These are phyloP conservation scores for Coniochaeta sp. DNA, from an alignment of 2,329 filamentous ascomycete genomes.

Conservation along the genomic window DNA sequence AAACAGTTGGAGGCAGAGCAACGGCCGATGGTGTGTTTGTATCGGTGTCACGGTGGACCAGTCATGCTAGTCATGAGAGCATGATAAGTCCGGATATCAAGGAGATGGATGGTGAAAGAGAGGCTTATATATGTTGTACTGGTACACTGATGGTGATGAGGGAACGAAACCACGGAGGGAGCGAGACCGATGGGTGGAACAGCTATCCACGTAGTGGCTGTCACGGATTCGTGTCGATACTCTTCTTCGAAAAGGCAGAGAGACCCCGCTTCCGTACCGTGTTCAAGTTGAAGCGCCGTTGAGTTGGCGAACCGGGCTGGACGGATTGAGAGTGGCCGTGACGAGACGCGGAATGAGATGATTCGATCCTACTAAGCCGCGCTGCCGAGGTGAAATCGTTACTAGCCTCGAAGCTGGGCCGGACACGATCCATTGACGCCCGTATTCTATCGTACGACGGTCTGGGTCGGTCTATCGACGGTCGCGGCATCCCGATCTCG, in stretches of 20 bases:
- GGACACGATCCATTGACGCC: constrained; percentile 77
- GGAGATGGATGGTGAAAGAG: not conserved
- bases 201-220: not conserved
- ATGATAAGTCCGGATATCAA: not conserved
- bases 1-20: not conserved
- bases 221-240: constrained; percentile 10
- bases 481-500: constrained; percentile 25
- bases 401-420: constrained; percentile 78
- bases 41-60: not conserved
- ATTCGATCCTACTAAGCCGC: constrained; percentile 77
- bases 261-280: constrained; percentile 18
- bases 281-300: constrained; percentile 17
- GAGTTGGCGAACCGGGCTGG: constrained; percentile 4
- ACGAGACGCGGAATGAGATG: constrained; percentile 39
- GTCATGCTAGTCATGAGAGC: not conserved
- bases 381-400: constrained; percentile 89
- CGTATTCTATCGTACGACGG: constrained; percentile 86
- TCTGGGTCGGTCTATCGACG: constrained; percentile 60
- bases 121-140: not conserved
- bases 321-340: constrained; percentile 15
- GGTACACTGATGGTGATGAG: not conserved
- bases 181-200: not conserved
- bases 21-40: not conserved
- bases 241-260: constrained; percentile 20
- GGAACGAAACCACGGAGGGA: not conserved